A percentile compares a stretch with the other conserved stretches of the same genome.
Conservation (phyloP, 495 filamentous ascomycete species). For the Aspergillus avenaceus region DNA sequence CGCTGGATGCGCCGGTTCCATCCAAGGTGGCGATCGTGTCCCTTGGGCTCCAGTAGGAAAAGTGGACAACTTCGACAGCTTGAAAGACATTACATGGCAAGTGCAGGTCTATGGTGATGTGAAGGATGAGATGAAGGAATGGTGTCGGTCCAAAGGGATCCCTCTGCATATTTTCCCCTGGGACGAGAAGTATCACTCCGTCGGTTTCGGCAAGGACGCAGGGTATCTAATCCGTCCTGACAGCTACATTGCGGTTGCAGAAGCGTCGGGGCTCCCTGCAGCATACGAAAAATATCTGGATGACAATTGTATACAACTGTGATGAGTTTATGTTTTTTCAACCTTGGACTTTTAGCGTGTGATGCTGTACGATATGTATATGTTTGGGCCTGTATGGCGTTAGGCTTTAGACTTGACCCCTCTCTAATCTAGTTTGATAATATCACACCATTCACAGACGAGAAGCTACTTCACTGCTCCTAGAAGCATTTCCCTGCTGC, state of each 20-base stretch:
- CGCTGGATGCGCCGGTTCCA: constrained; percentile 3
- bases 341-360: neutral
- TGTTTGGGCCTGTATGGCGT: neutral
- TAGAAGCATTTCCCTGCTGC: neutral
- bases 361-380: neutral
- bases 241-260: constrained; percentile 30
- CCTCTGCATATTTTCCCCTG: constrained; percentile 22
- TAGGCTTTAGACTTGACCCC: neutral
- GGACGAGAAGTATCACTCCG: constrained; percentile 18
- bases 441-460: neutral
- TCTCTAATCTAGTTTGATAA: neutral
- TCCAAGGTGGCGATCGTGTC: constrained; percentile 33
- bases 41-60: constrained; percentile 28
- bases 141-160: constrained; percentile 23
- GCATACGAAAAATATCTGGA: constrained; percentile 15
- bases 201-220: constrained; percentile 20
- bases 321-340: neutral
- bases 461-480: neutral
- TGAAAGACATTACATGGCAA: constrained; percentile 29
- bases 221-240: constrained; percentile 35
- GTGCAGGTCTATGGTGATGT: constrained; percentile 30
- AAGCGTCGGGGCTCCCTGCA: constrained; percentile 14
- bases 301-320: constrained; percentile 7
- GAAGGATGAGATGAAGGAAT: constrained; percentile 16
- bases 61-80: constrained; percentile 27